A percentile compares a stretch with the other conserved stretches of the same genome.
Conservation (phyloP, 768 basidiomycete species). For the Exidia glandulosa region DNA sequence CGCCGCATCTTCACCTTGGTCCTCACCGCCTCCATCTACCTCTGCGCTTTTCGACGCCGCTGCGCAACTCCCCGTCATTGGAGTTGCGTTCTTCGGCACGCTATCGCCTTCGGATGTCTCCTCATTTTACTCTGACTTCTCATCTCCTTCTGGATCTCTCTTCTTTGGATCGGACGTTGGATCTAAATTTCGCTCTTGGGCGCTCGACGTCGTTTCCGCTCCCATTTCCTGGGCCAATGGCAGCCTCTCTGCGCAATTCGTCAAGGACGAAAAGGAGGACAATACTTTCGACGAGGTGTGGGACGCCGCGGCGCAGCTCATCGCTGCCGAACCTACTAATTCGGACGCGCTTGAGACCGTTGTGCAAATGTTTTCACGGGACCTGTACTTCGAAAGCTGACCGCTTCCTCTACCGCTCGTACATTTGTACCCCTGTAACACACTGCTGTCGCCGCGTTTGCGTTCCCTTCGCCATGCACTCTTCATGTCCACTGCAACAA, state of each 20-base stretch:
- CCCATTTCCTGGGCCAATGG: slow-evolving; percentile 43
- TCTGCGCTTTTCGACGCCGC: slow-evolving; percentile 31
- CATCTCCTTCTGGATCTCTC: slow-evolving; percentile 34
- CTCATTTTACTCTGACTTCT: slow-evolving; percentile 39
- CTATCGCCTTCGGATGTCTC: slow-evolving; percentile 36
- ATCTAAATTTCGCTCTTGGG: slow-evolving; percentile 40
- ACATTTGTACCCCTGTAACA: no score
- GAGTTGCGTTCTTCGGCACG: slow-evolving; percentile 55
- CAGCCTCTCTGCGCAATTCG: slow-evolving; percentile 37
- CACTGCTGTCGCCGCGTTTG: no score
- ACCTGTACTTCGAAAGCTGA: not conserved
- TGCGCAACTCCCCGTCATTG: slow-evolving; percentile 39
- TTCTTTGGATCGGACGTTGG: slow-evolving; percentile 52
- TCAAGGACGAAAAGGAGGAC: slow-evolving; percentile 36
- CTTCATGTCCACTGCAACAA: no score
- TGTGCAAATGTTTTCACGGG: not conserved
- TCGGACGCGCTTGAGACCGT: not conserved
- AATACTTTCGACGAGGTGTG: slow-evolving; percentile 42
- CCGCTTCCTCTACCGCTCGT: no score
- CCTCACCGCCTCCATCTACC: slow-evolving; percentile 30
- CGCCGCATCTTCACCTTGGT: slow-evolving; percentile 20
- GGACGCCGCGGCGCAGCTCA: slow-evolving; percentile 26
- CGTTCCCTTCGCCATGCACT: no score
- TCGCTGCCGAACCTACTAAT: slow-evolving; percentile 6
- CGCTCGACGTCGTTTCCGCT: slow-evolving; percentile 29